Conservation (phyloP, 202 grass and related monocot species). For the Carex arenaria region DNA sequence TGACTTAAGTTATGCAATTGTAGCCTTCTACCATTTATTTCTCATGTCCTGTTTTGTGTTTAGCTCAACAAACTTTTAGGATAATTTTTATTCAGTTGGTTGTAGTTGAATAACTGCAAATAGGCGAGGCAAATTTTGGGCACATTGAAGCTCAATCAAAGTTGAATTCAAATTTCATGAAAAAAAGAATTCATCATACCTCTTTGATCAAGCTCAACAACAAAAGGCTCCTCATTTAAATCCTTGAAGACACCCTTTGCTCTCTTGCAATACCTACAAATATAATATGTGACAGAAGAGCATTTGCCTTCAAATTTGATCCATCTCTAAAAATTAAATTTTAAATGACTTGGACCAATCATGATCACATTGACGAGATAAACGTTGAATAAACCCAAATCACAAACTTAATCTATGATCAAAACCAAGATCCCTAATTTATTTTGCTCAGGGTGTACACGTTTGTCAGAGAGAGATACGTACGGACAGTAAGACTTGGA, state of each 20-base stretch:
- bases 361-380: not conserved
- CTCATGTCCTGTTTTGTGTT: not conserved
- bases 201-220: conserved; percentile 84
- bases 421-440: not conserved
- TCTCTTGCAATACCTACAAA: conserved; percentile 68
- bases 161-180: not conserved
- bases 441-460: not conserved
- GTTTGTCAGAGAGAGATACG: not conserved
- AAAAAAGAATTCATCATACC: conserved; percentile 30
- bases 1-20: not conserved
- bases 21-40: not conserved
- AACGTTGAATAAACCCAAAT: not conserved
- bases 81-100: not conserved
- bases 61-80: not conserved
- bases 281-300: not conserved
- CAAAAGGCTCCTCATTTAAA: conserved; percentile 55
- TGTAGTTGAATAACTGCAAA: not conserved
- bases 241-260: conserved; percentile 84
- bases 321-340: not conserved
- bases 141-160: not conserved
- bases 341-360: not conserved
- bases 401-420: conserved; percentile 4
- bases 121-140: not conserved
- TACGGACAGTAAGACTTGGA: conserved; percentile 96
- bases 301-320: not conserved